Conservation (phyloP, 129 eudicot species). For the Flaveria ramosissima region DNA sequence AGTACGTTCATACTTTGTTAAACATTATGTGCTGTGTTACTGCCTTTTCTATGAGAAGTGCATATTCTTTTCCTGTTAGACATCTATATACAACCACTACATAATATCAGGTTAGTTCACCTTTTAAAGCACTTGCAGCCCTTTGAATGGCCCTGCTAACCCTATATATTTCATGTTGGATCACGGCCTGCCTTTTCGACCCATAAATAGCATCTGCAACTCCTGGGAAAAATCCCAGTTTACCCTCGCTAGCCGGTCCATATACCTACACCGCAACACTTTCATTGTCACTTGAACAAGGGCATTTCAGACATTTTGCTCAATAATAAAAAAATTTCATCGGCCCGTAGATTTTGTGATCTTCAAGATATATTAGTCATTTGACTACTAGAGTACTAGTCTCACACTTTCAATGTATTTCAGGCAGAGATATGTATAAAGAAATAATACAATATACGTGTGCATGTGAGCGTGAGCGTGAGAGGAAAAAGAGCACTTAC, state of each 20-base stretch:
- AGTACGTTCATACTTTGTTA: too few species aligned
- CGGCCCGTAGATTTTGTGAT: neutral
- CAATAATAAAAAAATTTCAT: neutral
- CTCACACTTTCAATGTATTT: neutral
- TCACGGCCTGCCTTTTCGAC: slow-evolving; percentile 27
- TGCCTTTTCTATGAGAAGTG: too few species aligned
- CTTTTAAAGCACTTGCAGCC: slow-evolving; percentile 63
- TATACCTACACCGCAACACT: slow-evolving; percentile 47
- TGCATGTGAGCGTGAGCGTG: neutral
- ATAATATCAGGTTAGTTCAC: slow-evolving; percentile 44
- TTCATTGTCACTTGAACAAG: neutral
- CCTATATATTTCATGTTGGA: slow-evolving; percentile 93
- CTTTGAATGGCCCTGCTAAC: slow-evolving; percentile 83
- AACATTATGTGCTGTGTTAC: too few species aligned
- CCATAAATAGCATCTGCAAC: slow-evolving; percentile 56
- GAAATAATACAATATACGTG: neutral
- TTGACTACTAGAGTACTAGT: neutral
- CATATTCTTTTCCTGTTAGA: neutral
- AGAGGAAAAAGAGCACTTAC: slow-evolving; percentile 44
- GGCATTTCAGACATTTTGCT: slow-evolving; percentile 9
- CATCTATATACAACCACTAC: slow-evolving; percentile 19
- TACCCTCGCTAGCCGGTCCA: slow-evolving; percentile 61
- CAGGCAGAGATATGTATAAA: neutral
- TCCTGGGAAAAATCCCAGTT: slow-evolving; percentile 66
- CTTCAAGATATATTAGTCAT: neutral